Conservation (phyloP, 441 rosid species). For the Eutrema salsugineum region DNA sequence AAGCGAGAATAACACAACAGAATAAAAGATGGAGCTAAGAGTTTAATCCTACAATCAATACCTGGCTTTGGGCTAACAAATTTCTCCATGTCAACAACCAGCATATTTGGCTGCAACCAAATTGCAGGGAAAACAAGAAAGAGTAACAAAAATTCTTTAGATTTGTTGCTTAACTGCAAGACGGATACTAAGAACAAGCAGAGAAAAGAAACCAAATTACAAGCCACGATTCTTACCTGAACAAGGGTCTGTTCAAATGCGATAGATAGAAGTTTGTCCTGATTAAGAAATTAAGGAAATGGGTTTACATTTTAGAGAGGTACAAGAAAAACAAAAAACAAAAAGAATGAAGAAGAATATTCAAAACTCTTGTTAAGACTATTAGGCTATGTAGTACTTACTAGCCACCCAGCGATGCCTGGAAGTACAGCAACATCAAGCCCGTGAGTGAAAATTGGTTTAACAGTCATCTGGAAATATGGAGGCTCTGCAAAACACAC, state of each 20-base stretch:
- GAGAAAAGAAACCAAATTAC: not conserved
- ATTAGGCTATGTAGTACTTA: conserved; percentile 34
- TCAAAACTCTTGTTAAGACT: not conserved
- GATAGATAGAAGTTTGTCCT: conserved; percentile 81
- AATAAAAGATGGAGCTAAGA: not conserved
- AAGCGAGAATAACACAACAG: not conserved
- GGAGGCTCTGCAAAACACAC: conserved; percentile 96
- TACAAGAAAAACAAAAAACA: not conserved
- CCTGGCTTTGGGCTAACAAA: conserved; percentile 58
- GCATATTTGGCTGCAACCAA: conserved; percentile 81
- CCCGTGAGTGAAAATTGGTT: conserved; percentile 73
- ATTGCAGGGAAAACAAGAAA: not conserved
- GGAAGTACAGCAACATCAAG: conserved; percentile 86
- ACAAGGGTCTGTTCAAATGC: conserved; percentile 94
- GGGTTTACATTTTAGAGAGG: conserved; percentile 2
- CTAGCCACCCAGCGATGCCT: conserved; percentile 96
- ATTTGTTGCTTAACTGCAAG: not conserved
- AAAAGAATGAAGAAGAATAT: not conserved
- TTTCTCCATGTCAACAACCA: conserved; percentile 85
- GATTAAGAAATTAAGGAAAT: conserved; percentile 18
- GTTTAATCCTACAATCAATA: not conserved
- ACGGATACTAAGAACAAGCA: not conserved
- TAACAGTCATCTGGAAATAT: conserved; percentile 82
- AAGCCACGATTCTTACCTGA: conserved; percentile 46
- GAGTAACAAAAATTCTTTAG: not conserved